phyloP scores from a whole-genome alignment of 2,329 filamentous ascomycete genomes.

The Sporothrix dimorphospora region DNA sequence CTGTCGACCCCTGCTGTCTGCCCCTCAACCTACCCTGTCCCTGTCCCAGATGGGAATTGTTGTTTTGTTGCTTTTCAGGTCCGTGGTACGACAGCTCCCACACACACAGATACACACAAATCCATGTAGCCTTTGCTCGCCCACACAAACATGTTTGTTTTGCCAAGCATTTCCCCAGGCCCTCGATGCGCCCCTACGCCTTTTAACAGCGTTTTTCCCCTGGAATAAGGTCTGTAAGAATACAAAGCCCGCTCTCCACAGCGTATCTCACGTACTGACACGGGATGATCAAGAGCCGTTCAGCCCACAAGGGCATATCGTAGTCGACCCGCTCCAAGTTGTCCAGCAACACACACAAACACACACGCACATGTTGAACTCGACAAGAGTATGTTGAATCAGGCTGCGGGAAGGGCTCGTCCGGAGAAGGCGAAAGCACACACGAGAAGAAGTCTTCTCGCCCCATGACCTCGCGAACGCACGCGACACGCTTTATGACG shows the following conservation, averaged over 20 bases:
- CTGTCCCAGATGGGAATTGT: not conserved
- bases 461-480: slow-evolving; percentile 1
- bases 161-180: slow-evolving; percentile 2
- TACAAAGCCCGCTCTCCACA: not conserved
- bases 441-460: not conserved
- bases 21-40: not conserved
- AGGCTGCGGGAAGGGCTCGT: not conserved
- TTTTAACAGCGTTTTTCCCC: not conserved
- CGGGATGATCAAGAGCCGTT: not conserved
- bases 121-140: not conserved
- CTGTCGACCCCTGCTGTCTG: not conserved
- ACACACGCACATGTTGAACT: too few species aligned
- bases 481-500: not conserved
- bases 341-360: too few species aligned
- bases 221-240: not conserved
- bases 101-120: not conserved
- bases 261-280: not conserved
- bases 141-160: slow-evolving; percentile 16
- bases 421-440: not conserved
- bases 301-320: not conserved
- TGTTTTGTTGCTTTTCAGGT: not conserved
- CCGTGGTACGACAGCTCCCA: not conserved
- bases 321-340: too few species aligned
- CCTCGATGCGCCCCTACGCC: not conserved
- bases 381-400: not conserved